Base-by-base conservation (phyloP, 345 rosid genomes). In the Arabis alpina region DNA sequence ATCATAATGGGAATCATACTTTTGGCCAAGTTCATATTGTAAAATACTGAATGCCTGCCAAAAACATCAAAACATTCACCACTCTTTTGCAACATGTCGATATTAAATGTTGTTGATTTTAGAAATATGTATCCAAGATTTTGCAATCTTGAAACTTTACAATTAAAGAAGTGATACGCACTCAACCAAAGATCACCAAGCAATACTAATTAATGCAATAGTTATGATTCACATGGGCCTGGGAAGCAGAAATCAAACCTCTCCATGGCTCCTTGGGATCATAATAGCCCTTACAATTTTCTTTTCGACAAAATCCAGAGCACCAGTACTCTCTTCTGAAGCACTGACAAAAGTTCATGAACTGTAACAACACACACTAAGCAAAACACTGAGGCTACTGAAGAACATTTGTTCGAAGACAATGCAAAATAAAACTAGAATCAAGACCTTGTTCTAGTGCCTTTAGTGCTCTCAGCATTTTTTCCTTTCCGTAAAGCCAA, bases 1-100 rank as follows among this genome's bases (percentile, higher is more conserved):
- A 71, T 94, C 99, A 50, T 85, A 91, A 64, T 94, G 99, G n/a
- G 96, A 82, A 80, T 89, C 80, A 81, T 94, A 91, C 86, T 82
- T 91, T 76, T 94, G 96, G 10, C 97, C 97, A 49, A 86, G 68
- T 77, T 89, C 88, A 61, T 94, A 94, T 14, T 88, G 82, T 85
- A 94, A 70, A 54, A 94, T 66, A 76, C 89, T 91, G 87, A 94
- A 91, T 57, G 92, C 82, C 97, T 94, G 91, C 59, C 71, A 77
- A 36, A 66, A 76, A 25, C 37, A 61, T 48, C 23, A 72, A 57
- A 65, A 48, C 16, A 64, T 11, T 54, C 64, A 71, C 43, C 57
- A 40, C 52, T 50, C 24, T 25, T 61, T 40, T 19, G 52, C 25
- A 61, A 72, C 24, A 54, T 54, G 16, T 47, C 15, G 42, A 36